Conservation (phyloP, 805 yeast genomes). For the Candida xiaguanensis region DNA sequence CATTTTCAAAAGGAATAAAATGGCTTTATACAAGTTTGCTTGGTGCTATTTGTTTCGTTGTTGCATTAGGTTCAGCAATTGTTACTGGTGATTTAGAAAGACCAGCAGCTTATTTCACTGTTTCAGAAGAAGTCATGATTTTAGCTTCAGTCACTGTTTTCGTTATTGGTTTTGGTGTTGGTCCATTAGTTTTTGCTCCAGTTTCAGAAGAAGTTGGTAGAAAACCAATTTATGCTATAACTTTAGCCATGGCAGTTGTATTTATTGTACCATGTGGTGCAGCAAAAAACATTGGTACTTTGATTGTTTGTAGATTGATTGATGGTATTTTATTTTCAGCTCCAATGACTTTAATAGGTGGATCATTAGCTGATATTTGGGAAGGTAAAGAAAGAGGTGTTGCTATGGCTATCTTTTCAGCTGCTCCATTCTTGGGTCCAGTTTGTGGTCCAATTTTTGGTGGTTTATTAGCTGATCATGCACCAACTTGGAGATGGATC, state of each 20-base stretch:
- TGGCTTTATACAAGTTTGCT: conserved; percentile 89
- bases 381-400: conserved; percentile 42
- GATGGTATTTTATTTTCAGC: conserved; percentile 50
- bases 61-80: conserved; percentile 66
- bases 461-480: conserved; percentile 55
- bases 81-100: conserved; percentile 60
- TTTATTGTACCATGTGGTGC: conserved; percentile 62
- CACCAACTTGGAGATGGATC: conserved; percentile 66
- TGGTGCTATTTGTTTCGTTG: conserved; percentile 90
- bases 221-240: conserved; percentile 43
- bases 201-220: conserved; percentile 62
- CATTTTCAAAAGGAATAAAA: conserved; percentile 38
- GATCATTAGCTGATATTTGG: conserved; percentile 50
- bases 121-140: conserved; percentile 54
- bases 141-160: conserved; percentile 52
- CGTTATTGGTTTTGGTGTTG: conserved; percentile 63
- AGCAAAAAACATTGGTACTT: conserved; percentile 59
- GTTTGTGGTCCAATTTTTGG: conserved; percentile 62
- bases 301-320: conserved; percentile 45
- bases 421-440: conserved; percentile 71
- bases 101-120: conserved; percentile 50
- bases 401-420: conserved; percentile 51
- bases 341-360: conserved; percentile 54
- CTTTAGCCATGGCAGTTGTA: conserved; percentile 51
- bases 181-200: conserved; percentile 63